Percentiles rank a stretch among this genome's conserved stretches.
Evolutionary conservation across 768 basidiomycete genomes (phyloP).

Genomic region (Serendipita vermifera): DNA sequence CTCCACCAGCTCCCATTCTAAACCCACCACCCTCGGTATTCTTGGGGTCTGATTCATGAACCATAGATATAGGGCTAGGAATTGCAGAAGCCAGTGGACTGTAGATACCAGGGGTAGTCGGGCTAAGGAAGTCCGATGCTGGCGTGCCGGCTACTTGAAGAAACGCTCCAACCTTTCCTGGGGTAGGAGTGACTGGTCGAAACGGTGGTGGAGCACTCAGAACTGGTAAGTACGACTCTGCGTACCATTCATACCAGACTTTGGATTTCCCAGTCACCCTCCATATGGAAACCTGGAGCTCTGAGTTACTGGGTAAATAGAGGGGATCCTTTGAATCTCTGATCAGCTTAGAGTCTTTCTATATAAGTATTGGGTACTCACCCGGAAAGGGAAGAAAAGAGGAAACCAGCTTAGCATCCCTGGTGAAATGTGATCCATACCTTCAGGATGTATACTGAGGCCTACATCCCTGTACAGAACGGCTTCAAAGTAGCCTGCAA

Average conservation of each 20-base stretch:
- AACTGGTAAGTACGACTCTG: conserved; percentile 78
- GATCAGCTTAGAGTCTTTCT: not conserved
- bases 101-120: conserved; percentile 4
- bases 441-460: conserved; percentile 85
- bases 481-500: conserved; percentile 96
- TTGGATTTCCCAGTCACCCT: conserved; percentile 75
- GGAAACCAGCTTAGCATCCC: conserved; percentile 99
- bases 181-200: conserved; percentile 24
- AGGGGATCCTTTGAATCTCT: conserved; percentile 57
- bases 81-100: conserved; percentile 12
- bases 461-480: conserved; percentile 82
- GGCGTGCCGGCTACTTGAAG: not conserved
- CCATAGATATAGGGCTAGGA: conserved; percentile 15
- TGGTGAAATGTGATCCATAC: conserved; percentile 73
- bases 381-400: conserved; percentile 87
- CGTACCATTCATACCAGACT: conserved; percentile 99
- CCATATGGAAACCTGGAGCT: conserved; percentile 90
- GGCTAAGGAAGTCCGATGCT: not conserved
- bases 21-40: conserved; percentile 25
- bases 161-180: conserved; percentile 8
- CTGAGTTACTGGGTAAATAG: conserved; percentile 84
- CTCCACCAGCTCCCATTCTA: not conserved
- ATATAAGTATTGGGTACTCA: conserved; percentile 23
- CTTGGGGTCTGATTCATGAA: conserved; percentile 12
- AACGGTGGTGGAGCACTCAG: conserved; percentile 21